Evolutionary conservation across 2,329 filamentous ascomycete species (phyloP).

Genomic region (Fusarium sp.): DNA sequence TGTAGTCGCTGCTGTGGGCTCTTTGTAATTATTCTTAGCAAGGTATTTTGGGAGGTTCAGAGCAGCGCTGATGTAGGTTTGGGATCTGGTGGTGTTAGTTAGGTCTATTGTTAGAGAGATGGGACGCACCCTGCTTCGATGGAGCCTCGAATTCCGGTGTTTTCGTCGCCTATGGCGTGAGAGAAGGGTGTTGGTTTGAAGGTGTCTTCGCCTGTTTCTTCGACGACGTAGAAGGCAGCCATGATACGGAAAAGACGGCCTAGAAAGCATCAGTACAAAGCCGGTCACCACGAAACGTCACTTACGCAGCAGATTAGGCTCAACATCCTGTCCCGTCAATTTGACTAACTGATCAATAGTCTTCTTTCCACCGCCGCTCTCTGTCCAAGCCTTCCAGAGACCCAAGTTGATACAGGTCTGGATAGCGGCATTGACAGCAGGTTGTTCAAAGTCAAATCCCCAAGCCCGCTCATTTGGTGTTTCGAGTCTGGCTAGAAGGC

Average conservation of each 20-base stretch:
- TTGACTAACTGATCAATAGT: slow-evolving; percentile 25
- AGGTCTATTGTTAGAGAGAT: accelerated
- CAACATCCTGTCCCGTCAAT: slow-evolving; percentile 10
- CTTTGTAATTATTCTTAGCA: slow-evolving; percentile 22
- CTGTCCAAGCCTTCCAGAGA: slow-evolving; percentile 29
- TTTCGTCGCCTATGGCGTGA: slow-evolving; percentile 31
- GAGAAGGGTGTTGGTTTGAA: slow-evolving; percentile 35
- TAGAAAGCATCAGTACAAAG: background rate
- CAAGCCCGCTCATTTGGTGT: slow-evolving; percentile 32
- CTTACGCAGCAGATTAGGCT: background rate
- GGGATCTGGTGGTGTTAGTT: background rate
- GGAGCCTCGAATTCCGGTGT: slow-evolving; percentile 30
- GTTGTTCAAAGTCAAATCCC: slow-evolving; percentile 35
- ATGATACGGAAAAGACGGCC: slow-evolving; percentile 31
- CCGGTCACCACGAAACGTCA: too few species aligned
- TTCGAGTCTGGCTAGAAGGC: slow-evolving; percentile 21
- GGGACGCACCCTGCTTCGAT: slow-evolving; percentile 26
- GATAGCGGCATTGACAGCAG: slow-evolving; percentile 26
- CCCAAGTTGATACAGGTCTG: slow-evolving; percentile 28
- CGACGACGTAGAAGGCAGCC: slow-evolving; percentile 32
- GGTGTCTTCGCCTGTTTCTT: slow-evolving; percentile 25
- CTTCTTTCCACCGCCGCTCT: slow-evolving; percentile 12
- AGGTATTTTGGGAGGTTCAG: slow-evolving; percentile 36
- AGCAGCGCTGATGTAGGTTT: slow-evolving; percentile 32
- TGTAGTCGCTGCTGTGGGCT: slow-evolving; percentile 12